A percentile compares a stretch with the other conserved stretches of the same genome.
Conservation (phyloP, 164 flowering plant species). For the Berberis thunbergii region DNA sequence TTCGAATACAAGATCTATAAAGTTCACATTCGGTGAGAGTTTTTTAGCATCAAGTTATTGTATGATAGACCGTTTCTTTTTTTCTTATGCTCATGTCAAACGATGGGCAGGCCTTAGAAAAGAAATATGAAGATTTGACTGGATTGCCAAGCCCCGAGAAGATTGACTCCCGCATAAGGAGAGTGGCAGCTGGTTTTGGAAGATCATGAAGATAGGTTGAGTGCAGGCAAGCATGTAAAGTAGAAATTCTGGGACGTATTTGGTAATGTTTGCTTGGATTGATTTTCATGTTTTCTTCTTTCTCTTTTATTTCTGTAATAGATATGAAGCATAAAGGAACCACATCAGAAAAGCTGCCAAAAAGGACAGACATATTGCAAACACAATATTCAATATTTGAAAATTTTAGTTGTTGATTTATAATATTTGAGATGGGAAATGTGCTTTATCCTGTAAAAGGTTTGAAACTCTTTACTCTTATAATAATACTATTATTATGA, state of each 20-base stretch:
- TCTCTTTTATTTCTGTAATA: not conserved
- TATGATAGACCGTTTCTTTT: too few relatives aligned
- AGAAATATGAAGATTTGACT: constrained; percentile 66
- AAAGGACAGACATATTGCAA: too few relatives aligned
- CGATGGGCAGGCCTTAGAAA: constrained; percentile 61
- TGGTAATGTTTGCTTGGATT: not conserved
- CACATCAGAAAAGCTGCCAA: too few relatives aligned
- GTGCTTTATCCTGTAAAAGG: not conserved
- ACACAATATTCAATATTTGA: too few relatives aligned
- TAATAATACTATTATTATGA: too few relatives aligned
- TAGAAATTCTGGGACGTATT: not conserved
- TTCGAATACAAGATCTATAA: too few relatives aligned
- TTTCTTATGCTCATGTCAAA: too few relatives aligned
- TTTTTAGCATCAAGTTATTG: too few relatives aligned
- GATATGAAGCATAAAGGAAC: not conserved
- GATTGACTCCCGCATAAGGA: constrained; percentile 38
- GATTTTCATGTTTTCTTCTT: not conserved
- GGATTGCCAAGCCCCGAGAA: constrained; percentile 80
- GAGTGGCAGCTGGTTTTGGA: constrained; percentile 67
- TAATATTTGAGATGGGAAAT: not conserved
- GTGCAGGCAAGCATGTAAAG: constrained; percentile 5
- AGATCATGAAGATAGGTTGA: constrained; percentile 18
- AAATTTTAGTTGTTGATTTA: not conserved
- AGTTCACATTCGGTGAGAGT: too few relatives aligned
- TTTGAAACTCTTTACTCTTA: too few relatives aligned